Evolutionary conservation across 495 filamentous ascomycete genomes (phyloP), one percentile per base, ranked within the genome.

Genomic region (Lophium mytilinum): DNA sequence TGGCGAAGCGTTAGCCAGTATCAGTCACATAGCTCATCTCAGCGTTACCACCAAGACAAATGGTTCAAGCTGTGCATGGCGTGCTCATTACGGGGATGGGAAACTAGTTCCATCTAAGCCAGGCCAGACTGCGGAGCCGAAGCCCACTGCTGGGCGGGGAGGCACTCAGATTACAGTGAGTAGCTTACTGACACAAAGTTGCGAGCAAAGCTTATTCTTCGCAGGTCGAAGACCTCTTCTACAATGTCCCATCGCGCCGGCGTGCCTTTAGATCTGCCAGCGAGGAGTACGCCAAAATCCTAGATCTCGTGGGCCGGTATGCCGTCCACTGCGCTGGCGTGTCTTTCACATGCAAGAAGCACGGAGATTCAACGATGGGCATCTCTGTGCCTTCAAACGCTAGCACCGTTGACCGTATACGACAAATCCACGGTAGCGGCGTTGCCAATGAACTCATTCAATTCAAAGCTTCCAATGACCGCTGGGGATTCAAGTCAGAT

Each of bases 211-310:
- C 11, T 47, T 15, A 48, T 37, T 62, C 15, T 5, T 1, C 35
- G 17, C 48, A 87, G 84, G 85, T 97, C 33, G 93, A 99, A 65
- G 94, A 99, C 67, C 74, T 99, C 9, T 99, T 97, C 70, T 99
- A 95, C 75, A 97, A 96, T 64, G 81, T 96, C 1, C 91, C 90
- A 3, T 95, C 85, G 10, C 81, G 94, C 48, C 84, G 90, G 12
- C 82, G 85, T 55, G 93, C 94, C 19, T 99, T 97, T 64, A 81
- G 93, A 41, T 96, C 92, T 33, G 73, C 87, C 19, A 90, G 90
- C 37, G 94, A 97, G 69, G 94, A 99, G 71, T 97, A 95, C 70
- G 88, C 93, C 56, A 97, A 99, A 72, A 96, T 99, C 48, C 85
- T 96, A 9, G 93, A 97, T 69, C 82, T 96, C 53, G 88, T 97